These are phyloP conservation scores for Schoenoplectus triqueter DNA, from an alignment of 202 grass and related monocot species.

Conservation along the genomic window DNA sequence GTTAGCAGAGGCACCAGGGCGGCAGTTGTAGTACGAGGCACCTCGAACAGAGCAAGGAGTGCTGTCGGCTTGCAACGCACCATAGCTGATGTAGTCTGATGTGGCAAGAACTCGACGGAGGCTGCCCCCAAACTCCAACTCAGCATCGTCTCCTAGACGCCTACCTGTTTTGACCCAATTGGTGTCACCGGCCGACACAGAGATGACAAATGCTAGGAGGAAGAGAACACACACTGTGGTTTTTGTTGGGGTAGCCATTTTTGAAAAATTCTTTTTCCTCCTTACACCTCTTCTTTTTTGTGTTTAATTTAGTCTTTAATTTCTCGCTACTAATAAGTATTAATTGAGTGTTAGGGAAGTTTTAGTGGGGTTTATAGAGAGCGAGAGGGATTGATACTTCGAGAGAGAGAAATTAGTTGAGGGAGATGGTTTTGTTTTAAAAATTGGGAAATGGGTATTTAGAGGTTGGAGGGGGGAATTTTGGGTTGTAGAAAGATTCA, in stretches of 20 bases:
- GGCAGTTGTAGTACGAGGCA: constrained; percentile 91
- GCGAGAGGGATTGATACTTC: not conserved
- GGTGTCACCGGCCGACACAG: constrained; percentile 11
- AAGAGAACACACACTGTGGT: constrained; percentile 21
- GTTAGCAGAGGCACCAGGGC: constrained; percentile 61
- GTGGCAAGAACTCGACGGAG: constrained; percentile 51
- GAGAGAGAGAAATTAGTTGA: not conserved
- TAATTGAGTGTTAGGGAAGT: not conserved
- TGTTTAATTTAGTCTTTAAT: not conserved
- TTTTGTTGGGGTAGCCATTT: constrained; percentile 14
- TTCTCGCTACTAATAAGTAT: not conserved
- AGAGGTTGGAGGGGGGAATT: not conserved
- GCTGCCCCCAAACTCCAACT: constrained; percentile 22
- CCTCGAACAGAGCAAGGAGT: constrained; percentile 70
- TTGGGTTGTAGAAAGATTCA: constrained; percentile 27
- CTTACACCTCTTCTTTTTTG: not conserved
- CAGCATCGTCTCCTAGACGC: not conserved
- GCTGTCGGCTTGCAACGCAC: constrained; percentile 55
- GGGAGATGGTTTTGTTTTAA: constrained; percentile 14
- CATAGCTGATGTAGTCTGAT: constrained; percentile 71
- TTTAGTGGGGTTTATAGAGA: constrained; percentile 22
- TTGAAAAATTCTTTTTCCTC: not conserved
- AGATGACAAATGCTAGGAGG: not conserved
- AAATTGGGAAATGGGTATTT: not conserved
- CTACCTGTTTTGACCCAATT: not conserved